phyloP scores from a whole-genome alignment of 305 asterid species.

The Fraxinus albicans region DNA sequence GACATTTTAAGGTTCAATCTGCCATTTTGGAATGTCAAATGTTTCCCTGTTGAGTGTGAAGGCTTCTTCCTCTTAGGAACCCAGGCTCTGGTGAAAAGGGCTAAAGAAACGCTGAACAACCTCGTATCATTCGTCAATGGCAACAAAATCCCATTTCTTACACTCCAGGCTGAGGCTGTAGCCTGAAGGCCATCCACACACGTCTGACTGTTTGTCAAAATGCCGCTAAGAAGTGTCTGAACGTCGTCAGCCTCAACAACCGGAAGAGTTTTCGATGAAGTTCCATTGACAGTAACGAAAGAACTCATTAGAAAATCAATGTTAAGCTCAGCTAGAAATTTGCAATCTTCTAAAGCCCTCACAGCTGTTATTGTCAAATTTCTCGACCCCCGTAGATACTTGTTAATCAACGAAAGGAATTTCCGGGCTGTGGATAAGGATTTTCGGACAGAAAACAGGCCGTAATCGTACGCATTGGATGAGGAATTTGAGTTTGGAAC shows the following conservation, averaged over 20 bases:
- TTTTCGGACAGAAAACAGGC: constrained; percentile 49
- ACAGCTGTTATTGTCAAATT: constrained; percentile 38
- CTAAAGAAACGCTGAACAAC: constrained; percentile 65
- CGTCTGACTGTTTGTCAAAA: constrained; percentile 66
- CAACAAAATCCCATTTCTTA: constrained; percentile 36
- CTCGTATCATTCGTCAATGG: constrained; percentile 56
- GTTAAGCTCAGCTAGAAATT: constrained; percentile 51
- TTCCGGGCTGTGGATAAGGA: constrained; percentile 46
- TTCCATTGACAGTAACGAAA: constrained; percentile 26
- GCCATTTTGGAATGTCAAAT: constrained; percentile 30
- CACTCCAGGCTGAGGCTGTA: constrained; percentile 56
- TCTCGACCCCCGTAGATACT: constrained; percentile 32
- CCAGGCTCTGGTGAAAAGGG: constrained; percentile 63
- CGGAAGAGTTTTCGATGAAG: constrained; percentile 32
- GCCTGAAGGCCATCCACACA: constrained; percentile 60
- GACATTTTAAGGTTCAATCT: constrained; percentile 47
- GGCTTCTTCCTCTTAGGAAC: constrained; percentile 31
- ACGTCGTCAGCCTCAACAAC: constrained; percentile 44
- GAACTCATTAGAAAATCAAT: constrained; percentile 41
- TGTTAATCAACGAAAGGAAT: constrained; percentile 40
- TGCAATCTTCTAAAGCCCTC: constrained; percentile 69
- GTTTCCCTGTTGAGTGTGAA: constrained; percentile 11
- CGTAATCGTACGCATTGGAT: constrained; percentile 53
- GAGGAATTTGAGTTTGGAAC: constrained; percentile 45
- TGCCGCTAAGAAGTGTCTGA: constrained; percentile 66